Conservation (phyloP, 768 basidiomycete genomes). For the Tricholoma matsutake region DNA sequence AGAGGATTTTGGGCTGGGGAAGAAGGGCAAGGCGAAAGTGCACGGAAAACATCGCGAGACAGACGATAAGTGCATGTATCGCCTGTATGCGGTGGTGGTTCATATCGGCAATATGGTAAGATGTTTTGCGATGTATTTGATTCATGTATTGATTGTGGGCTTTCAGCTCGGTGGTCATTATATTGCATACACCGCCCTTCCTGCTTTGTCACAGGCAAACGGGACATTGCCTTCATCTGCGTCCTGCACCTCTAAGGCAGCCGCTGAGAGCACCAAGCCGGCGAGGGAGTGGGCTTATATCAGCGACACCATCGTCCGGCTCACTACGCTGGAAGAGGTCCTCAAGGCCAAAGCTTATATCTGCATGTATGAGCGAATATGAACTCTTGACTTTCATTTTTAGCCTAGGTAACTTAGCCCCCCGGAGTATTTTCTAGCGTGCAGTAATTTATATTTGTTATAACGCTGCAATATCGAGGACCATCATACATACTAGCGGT, state of each 20-base stretch:
- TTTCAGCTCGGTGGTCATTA: constrained; percentile 85
- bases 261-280: constrained; percentile 10
- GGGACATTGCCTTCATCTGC: constrained; percentile 4
- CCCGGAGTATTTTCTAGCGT: neutral
- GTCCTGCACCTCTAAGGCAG: neutral
- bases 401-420: neutral
- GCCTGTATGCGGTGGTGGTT: constrained; percentile 79
- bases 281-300: constrained; percentile 86
- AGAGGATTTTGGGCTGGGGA: constrained; percentile 62
- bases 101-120: constrained; percentile 86
- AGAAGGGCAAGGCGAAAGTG: constrained; percentile 17
- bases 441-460: neutral
- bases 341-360: constrained; percentile 90
- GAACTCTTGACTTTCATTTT: constrained; percentile 7
- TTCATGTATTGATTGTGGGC: constrained; percentile 9
- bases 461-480: too few relatives aligned
- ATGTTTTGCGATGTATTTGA: neutral
- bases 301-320: constrained; percentile 83
- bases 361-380: constrained; percentile 86
- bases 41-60: constrained; percentile 24
- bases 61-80: constrained; percentile 54
- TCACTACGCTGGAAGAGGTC: constrained; percentile 83
- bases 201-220: constrained; percentile 25
- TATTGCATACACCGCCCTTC: constrained; percentile 78
- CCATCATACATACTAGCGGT: too few relatives aligned